phyloP scores from a whole-genome alignment of 2,329 filamentous ascomycete species.

The Thelonectria olida region DNA sequence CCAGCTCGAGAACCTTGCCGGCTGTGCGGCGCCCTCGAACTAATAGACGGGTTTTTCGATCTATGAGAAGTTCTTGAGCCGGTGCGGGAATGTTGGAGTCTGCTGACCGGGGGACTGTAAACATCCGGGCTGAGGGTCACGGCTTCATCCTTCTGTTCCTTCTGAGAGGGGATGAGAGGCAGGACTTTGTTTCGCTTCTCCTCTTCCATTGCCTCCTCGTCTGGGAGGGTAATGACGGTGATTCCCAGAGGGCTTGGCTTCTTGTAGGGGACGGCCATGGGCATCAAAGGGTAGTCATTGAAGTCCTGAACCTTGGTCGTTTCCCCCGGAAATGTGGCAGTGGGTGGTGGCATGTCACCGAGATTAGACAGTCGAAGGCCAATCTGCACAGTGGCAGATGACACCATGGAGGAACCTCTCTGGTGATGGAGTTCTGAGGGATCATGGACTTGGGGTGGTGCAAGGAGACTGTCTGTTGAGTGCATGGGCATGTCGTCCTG shows the following conservation, averaged over 20 bases:
- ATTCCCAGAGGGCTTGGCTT: conserved; percentile 39
- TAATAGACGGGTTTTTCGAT: conserved; percentile 26
- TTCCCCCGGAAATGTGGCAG: conserved; percentile 32
- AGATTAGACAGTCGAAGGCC: conserved; percentile 73
- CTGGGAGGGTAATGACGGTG: conserved; percentile 37
- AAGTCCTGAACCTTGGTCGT: conserved; percentile 49
- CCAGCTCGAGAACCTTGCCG: conserved; percentile 15
- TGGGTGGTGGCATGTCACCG: conserved; percentile 54
- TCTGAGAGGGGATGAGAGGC: conserved; percentile 47
- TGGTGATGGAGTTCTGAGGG: conserved; percentile 54
- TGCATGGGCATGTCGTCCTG: conserved; percentile 15
- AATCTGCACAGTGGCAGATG: conserved; percentile 76
- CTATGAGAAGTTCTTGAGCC: conserved; percentile 29
- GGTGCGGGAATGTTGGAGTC: conserved; percentile 16
- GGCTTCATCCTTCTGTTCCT: conserved; percentile 39
- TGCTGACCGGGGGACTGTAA: conserved; percentile 53
- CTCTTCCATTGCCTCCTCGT: conserved; percentile 33
- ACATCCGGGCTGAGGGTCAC: conserved; percentile 61
- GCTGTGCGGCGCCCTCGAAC: conserved; percentile 30
- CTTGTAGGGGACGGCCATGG: conserved; percentile 27
- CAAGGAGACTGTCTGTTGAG: conserved; percentile 32
- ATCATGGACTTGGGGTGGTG: conserved; percentile 56
- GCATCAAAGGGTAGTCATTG: conserved; percentile 42
- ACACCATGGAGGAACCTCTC: conserved; percentile 69
- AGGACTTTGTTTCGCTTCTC: conserved; percentile 38